phyloP scores from a whole-genome alignment of 2,329 filamentous ascomycete genomes.

The Pseudopithomyces chartarum region DNA sequence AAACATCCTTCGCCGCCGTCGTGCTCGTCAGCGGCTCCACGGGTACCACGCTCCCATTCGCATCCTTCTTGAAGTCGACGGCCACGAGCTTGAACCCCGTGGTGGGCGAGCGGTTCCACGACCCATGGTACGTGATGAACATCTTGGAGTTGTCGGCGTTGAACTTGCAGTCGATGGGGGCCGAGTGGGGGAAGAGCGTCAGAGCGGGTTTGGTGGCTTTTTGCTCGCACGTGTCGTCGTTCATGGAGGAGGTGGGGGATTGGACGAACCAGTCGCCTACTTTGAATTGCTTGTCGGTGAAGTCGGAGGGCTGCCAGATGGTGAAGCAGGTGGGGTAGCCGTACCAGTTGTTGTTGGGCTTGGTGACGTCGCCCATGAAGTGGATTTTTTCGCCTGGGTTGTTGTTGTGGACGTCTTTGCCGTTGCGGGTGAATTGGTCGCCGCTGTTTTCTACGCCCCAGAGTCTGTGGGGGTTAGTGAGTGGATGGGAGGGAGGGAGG shows the following conservation, averaged over 20 bases:
- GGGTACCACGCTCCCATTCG: constrained; percentile 46
- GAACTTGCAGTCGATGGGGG: constrained; percentile 74
- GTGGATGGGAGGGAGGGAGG: constrained; percentile 28
- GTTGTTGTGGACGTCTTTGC: constrained; percentile 66
- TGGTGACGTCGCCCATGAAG: constrained; percentile 62
- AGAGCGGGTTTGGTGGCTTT: constrained; percentile 53
- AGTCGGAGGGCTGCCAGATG: constrained; percentile 62
- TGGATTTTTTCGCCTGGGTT: constrained; percentile 78
- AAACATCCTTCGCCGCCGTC: constrained; percentile 57
- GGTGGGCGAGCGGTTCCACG: constrained; percentile 61
- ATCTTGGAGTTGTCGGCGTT: constrained; percentile 59
- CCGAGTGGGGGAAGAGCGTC: constrained; percentile 67
- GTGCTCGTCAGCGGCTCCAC: constrained; percentile 52
- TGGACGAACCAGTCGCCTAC: constrained; percentile 47
- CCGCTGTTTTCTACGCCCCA: constrained; percentile 71
- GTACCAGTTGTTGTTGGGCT: constrained; percentile 60
- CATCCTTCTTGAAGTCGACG: constrained; percentile 48
- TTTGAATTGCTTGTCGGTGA: constrained; percentile 56
- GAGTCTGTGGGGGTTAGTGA: constrained; percentile 27
- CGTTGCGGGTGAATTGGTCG: constrained; percentile 64
- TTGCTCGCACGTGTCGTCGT: constrained; percentile 52
- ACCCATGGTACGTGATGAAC: constrained; percentile 73
- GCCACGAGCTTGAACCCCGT: constrained; percentile 57
- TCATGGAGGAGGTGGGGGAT: constrained; percentile 46
- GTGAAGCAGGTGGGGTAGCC: constrained; percentile 74